phyloP scores from a whole-genome alignment of 495 filamentous ascomycete species.

The Annulohypoxylon stygium region DNA sequence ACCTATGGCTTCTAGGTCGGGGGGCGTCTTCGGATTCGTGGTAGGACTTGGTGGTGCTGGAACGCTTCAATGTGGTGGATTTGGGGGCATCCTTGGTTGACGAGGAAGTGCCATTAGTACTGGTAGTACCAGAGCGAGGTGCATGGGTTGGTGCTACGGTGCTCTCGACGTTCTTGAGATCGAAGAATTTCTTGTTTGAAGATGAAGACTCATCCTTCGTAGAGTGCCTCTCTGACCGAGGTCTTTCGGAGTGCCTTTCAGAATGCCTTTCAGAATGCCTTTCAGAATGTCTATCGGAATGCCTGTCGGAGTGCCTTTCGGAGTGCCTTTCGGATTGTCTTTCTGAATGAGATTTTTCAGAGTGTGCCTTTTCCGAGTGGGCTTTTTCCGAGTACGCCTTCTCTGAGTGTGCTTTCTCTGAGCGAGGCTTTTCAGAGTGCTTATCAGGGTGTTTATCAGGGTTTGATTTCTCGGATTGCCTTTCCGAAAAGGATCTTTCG shows the following conservation, averaged over 20 bases:
- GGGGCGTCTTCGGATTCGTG: constrained; percentile 32
- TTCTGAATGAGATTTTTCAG: constrained; percentile 40
- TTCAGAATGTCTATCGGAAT: not conserved
- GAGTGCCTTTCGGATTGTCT: not conserved
- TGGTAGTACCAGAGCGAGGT: constrained; percentile 32
- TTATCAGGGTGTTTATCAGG: constrained; percentile 38
- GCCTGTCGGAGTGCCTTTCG: not conserved
- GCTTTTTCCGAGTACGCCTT: constrained; percentile 39
- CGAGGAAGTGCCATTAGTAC: constrained; percentile 32
- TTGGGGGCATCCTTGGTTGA: constrained; percentile 39
- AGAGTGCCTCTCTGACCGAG: constrained; percentile 34
- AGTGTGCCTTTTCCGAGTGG: constrained; percentile 39
- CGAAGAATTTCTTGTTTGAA: constrained; percentile 57
- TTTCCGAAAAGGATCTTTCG: constrained; percentile 31
- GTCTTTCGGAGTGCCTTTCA: constrained; percentile 48
- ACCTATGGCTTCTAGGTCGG: constrained; percentile 41
- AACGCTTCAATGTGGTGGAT: constrained; percentile 51
- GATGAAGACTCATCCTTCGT: constrained; percentile 49
- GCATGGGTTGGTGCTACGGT: constrained; percentile 49
- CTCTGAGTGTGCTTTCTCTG: constrained; percentile 43
- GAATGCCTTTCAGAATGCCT: constrained; percentile 5
- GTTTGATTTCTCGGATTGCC: constrained; percentile 40
- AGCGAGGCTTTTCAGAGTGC: constrained; percentile 19
- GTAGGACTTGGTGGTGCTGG: constrained; percentile 51
- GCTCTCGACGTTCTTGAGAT: constrained; percentile 55